These are phyloP conservation scores for Citrus trifoliata DNA, from an alignment of 345 rosid species.

Conservation along the genomic window DNA sequence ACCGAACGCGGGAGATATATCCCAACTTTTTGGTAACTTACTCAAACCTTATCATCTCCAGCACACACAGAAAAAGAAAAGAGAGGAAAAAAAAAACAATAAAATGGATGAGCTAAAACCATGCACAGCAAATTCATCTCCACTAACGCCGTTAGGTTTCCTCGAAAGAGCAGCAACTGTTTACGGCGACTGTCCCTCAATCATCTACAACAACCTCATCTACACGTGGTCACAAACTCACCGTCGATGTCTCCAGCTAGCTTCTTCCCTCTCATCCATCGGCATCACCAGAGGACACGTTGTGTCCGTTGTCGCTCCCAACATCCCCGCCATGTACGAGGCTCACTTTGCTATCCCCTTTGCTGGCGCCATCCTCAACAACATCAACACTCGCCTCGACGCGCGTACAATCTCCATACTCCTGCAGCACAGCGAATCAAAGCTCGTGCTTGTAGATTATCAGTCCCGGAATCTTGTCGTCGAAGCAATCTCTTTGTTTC, in stretches of 20 bases:
- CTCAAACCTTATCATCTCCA: not conserved
- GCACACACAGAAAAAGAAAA: not conserved
- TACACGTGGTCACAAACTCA: conserved; percentile 76
- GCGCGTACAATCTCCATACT: conserved; percentile 62
- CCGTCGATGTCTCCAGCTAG: conserved; percentile 67
- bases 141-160: conserved; percentile 50
- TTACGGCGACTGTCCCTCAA: conserved; percentile 70
- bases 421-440: conserved; percentile 64
- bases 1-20: not conserved
- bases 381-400: conserved; percentile 85
- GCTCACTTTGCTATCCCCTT: conserved; percentile 84
- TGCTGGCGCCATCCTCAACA: conserved; percentile 76
- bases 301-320: conserved; percentile 71
- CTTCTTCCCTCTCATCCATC: conserved; percentile 57
- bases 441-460: conserved; percentile 63
- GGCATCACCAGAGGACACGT: conserved; percentile 54
- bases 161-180: conserved; percentile 65
- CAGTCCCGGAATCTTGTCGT: conserved; percentile 37
- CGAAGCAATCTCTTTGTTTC: conserved; percentile 47
- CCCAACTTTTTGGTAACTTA: not conserved
- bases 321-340: conserved; percentile 82
- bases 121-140: conserved; percentile 39
- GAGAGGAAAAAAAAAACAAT: not conserved
- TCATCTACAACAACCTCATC: conserved; percentile 48
- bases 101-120: conserved; percentile 33